A percentile compares a stretch with the other conserved stretches of the same genome.
phyloP scores from a whole-genome alignment of 1,284 basidiomycete species.

The Pseudozyma thailandica region DNA sequence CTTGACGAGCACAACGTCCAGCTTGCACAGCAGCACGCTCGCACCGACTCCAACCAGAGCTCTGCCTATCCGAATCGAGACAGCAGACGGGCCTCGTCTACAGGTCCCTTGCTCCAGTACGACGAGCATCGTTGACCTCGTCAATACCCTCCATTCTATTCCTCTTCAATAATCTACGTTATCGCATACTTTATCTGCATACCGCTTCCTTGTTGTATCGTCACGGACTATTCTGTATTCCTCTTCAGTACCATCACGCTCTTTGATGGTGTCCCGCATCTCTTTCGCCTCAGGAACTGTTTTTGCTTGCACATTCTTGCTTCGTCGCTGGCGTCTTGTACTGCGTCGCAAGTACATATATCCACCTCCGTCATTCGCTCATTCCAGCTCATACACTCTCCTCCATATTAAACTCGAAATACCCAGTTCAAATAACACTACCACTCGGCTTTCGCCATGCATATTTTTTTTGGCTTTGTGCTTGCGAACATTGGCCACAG shows the following conservation, averaged over 20 bases:
- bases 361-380: neutral
- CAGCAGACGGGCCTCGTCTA: slow-evolving; percentile 23
- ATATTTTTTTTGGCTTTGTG: too few species aligned
- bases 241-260: neutral
- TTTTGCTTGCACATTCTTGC: neutral
- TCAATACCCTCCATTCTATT: too few species aligned
- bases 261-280: too few species aligned
- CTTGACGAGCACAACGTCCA: slow-evolving; percentile 26
- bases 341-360: neutral
- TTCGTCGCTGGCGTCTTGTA: neutral
- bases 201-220: neutral
- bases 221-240: slow-evolving; percentile 11
- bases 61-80: slow-evolving; percentile 25
- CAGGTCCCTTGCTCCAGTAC: slow-evolving; percentile 26
- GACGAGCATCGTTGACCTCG: slow-evolving; percentile 32
- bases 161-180: neutral
- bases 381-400: neutral
- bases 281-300: neutral
- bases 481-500: too few species aligned
- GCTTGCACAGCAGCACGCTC: slow-evolving; percentile 9
- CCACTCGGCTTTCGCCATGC: too few species aligned
- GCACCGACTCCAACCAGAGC: slow-evolving; percentile 22
- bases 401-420: neutral
- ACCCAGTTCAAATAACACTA: neutral
- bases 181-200: neutral